phyloP scores from a whole-genome alignment of 495 filamentous ascomycete species.

The Choiromyces venosus region DNA sequence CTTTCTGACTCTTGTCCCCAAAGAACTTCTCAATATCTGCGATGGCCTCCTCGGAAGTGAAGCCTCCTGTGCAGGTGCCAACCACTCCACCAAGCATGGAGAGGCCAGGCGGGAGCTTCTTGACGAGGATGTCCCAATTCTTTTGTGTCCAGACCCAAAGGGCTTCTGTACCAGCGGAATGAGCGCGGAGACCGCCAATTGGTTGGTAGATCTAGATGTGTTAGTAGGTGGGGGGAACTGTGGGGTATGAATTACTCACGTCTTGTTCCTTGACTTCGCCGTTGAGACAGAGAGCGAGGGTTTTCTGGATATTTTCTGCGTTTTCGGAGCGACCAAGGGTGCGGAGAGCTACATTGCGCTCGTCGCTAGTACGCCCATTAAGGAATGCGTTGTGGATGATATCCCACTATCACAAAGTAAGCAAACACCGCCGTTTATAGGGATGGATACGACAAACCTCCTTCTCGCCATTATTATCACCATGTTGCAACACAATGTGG shows the following conservation, averaged over 20 bases:
- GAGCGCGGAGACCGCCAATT: slow-evolving; percentile 67
- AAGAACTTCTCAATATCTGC: slow-evolving; percentile 78
- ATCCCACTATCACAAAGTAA: slow-evolving; percentile 55
- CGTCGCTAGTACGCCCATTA: slow-evolving; percentile 79
- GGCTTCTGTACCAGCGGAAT: slow-evolving; percentile 70
- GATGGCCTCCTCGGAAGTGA: slow-evolving; percentile 69
- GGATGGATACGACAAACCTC: slow-evolving; percentile 52
- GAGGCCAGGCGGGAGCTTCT: slow-evolving; percentile 72
- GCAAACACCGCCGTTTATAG: slow-evolving; percentile 2
- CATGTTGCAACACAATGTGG: slow-evolving; percentile 64
- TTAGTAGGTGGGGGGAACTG: slow-evolving; percentile 2
- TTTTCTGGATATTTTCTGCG: slow-evolving; percentile 72
- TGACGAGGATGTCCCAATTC: slow-evolving; percentile 76
- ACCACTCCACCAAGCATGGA: slow-evolving; percentile 83
- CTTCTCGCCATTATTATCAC: slow-evolving; percentile 53
- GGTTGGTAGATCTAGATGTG: slow-evolving; percentile 67
- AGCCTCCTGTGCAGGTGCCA: slow-evolving; percentile 73
- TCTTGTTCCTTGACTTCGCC: slow-evolving; percentile 92
- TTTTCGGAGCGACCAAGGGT: slow-evolving; percentile 72
- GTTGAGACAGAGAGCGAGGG: slow-evolving; percentile 66
- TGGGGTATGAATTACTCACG: slow-evolving; percentile 25
- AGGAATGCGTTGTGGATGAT: slow-evolving; percentile 74
- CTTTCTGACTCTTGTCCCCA: slow-evolving; percentile 69
- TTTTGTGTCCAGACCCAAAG: slow-evolving; percentile 77
- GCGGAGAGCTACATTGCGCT: slow-evolving; percentile 92